Evolutionary conservation across 257 asterid species (phyloP).

Genomic region (Gentiana dahurica): DNA sequence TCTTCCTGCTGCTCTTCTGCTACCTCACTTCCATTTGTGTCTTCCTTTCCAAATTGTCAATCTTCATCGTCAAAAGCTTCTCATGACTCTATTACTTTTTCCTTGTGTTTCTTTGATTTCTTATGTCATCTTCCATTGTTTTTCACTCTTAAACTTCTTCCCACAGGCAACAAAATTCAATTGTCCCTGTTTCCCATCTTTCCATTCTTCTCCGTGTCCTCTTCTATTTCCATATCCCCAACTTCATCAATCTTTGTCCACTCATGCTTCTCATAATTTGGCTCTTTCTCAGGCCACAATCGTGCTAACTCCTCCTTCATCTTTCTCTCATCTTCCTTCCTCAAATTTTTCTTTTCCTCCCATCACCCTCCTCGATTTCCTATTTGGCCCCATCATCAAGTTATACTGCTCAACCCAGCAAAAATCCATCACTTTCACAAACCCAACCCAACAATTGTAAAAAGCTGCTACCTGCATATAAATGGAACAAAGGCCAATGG

Average conservation of each 20-base stretch:
- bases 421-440: slow-evolving; percentile 64
- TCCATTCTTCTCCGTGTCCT: slow-evolving; percentile 31
- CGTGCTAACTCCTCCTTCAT: slow-evolving; percentile 79
- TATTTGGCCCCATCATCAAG: slow-evolving; percentile 69
- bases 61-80: slow-evolving; percentile 66
- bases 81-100: slow-evolving; percentile 75
- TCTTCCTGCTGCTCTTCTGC: slow-evolving; percentile 26
- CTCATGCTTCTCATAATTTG: slow-evolving; percentile 64
- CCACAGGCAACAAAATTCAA: slow-evolving; percentile 81
- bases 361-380: slow-evolving; percentile 81
- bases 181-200: slow-evolving; percentile 23
- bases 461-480: slow-evolving; percentile 79
- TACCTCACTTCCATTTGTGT: slow-evolving; percentile 21
- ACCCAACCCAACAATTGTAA: slow-evolving; percentile 80
- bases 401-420: slow-evolving; percentile 87
- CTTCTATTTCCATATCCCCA: slow-evolving; percentile 51
- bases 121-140: slow-evolving; percentile 94
- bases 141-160: slow-evolving; percentile 91
- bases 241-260: slow-evolving; percentile 71
- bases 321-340: slow-evolving; percentile 67
- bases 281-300: slow-evolving; percentile 67
- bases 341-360: slow-evolving; percentile 90
- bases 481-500: not conserved
- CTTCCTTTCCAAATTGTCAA: slow-evolving; percentile 31
- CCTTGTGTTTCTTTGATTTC: slow-evolving; percentile 94